Evolutionary conservation across 345 rosid genomes (phyloP).

Genomic region (Salix udensis): DNA sequence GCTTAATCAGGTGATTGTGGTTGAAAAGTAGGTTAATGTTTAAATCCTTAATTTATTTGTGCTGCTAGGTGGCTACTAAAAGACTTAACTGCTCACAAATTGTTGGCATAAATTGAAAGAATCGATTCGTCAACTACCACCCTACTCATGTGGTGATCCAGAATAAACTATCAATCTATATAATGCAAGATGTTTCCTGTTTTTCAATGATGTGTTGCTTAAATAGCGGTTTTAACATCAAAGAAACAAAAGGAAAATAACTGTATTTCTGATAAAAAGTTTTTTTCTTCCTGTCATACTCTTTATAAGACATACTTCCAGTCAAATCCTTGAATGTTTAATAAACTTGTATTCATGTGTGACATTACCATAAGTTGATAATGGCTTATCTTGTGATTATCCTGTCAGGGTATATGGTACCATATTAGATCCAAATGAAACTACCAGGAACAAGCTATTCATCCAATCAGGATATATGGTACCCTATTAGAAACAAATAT

Average conservation of each 20-base stretch:
- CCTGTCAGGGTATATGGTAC: not conserved
- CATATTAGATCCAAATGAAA: too few relatives aligned
- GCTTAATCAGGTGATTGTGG: slow-evolving; percentile 77
- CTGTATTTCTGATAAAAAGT: not conserved
- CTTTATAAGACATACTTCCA: not conserved
- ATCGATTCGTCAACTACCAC: not conserved
- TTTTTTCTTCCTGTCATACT: not conserved
- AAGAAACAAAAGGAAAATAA: not conserved
- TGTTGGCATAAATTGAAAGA: not conserved
- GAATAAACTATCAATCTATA: not conserved
- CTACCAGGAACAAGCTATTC: too few relatives aligned
- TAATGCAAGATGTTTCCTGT: not conserved
- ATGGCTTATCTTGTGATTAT: not conserved
- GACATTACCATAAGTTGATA: not conserved
- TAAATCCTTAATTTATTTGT: not conserved
- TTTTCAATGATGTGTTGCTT: too few relatives aligned
- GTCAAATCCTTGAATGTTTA: not conserved
- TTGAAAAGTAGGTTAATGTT: not conserved
- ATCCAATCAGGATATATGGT: not conserved
- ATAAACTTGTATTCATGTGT: not conserved
- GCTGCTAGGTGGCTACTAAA: slow-evolving; percentile 1
- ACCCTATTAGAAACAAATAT: not conserved
- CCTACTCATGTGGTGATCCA: not conserved
- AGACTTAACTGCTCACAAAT: not conserved
- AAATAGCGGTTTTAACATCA: not conserved